Base-by-base conservation (phyloP, 1,284 basidiomycete species). In the Fomes fomentarius region DNA sequence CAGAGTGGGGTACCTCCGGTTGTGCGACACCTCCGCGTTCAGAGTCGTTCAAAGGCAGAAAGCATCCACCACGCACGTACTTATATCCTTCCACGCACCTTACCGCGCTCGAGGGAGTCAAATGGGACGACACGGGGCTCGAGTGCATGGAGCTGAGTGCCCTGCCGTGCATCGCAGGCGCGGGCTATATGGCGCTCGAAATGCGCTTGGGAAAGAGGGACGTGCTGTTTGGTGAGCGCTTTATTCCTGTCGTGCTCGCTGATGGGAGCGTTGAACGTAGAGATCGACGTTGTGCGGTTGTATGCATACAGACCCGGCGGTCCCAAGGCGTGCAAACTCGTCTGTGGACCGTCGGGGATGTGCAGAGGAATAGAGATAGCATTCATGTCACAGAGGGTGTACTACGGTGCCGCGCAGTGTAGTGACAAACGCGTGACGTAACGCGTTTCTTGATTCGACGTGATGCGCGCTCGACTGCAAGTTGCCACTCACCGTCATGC, bases 71-170 rank as follows among this genome's bases (percentile, higher is more conserved):
- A 4, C 58, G 56, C 31, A 56, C 54, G 35, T 37, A 40, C 38
- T 41, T 52, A 15, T 50, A 58, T 34, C 37, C 42, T 15, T 34
- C 53, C 1, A 52, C 44, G 35, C 48, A 57, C 33, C 37, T 61
- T 2, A 10, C 21, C 31, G 30, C 30, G 14, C 24, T 47, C 33
- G 34, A 22, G 41, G 17, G 37, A 10, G 43, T 43, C 30, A 37
- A 38, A 11, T 64, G 57, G 60, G 60, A 62, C 31, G 40, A 31
- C 19, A 45, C 47, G 22, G 60, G 58, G 3, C 62, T 64, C 42
- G 52, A 46, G 37, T 46, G 37, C 30, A 61, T 64, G 63, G 60
- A 61, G 47, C 51, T 64, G 7, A 59, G 60, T 41, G 60, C 63
- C 44, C 41, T 64, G 39, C 63, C 60, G 24, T 64, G 63, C 60